These are phyloP conservation scores for Colletotrichum sp. DNA, from an alignment of 2,329 filamentous ascomycete species.

Conservation along the genomic window DNA sequence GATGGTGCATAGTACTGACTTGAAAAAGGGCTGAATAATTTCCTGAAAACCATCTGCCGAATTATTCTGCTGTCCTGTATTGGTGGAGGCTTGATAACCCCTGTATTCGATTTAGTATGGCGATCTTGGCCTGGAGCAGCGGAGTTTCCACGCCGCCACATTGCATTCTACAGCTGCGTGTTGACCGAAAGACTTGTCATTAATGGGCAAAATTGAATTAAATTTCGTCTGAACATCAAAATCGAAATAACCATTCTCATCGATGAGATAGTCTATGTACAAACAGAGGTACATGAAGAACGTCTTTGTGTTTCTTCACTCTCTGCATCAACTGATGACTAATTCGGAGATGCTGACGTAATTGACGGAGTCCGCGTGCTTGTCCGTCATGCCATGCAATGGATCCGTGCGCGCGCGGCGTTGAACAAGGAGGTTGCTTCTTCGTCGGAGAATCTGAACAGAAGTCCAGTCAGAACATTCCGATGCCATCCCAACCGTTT, in stretches of 20 bases:
- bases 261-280: neutral
- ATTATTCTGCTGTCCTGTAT: neutral
- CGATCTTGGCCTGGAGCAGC: neutral
- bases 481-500: neutral
- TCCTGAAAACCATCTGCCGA: neutral
- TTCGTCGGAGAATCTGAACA: constrained; percentile 3
- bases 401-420: neutral
- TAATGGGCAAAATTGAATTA: neutral
- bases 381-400: neutral
- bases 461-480: neutral
- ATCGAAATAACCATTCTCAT: neutral
- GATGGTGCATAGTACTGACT: fast-evolving
- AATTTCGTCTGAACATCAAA: too few relatives aligned
- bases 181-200: neutral
- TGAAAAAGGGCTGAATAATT: fast-evolving
- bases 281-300: neutral
- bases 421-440: neutral
- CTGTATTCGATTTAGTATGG: neutral
- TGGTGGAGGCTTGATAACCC: neutral
- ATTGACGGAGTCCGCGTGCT: neutral
- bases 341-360: neutral
- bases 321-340: neutral
- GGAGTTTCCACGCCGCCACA: neutral
- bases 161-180: neutral
- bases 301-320: neutral